Base-by-base conservation (phyloP, 345 rosid genomes). In the Microthlaspi erraticum region DNA sequence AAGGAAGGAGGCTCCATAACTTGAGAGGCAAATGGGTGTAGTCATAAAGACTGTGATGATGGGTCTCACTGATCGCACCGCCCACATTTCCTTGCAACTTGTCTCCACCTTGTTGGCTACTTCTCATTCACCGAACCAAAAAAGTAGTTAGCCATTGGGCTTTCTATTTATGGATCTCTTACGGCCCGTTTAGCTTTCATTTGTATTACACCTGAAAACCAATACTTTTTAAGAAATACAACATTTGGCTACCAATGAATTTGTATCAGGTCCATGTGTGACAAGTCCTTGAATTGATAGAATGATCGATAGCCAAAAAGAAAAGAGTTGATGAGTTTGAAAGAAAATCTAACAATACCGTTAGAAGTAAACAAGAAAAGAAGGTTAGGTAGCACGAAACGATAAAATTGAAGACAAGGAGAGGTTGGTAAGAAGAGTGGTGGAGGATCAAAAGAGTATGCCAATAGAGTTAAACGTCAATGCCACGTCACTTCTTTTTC, bases 341-440 rank as follows among this genome's bases (percentile, higher is more conserved):
- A 50, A 49, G 36, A 64, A 51, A 36, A 19, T 33, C 13, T 68
- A 55, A 19, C 5, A 20, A 39, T 59, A 59, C 33, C 12, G 34
- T 39, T 59, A 23, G 64, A 59, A 41, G 50, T 20, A 36, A 57
- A 5, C 12, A 64, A 29, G 66, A 73, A 41, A 49, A 10, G 73
- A 66, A 67, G 63, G 78, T 53, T 74, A 67, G 78, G 73, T 74
- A 60, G 78, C 68, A 54, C 58, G 19, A 33, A 36, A 34, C 16
- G 19, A 66, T 52, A 57, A 20, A 18, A 50, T 39, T 17, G 2
- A 45, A 53, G 48, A 60, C 29, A 26, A 26, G 4, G 51, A n/a
- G 29, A 53, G 64, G 73, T 68, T 67, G 78, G 78, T 74, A 74
- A 60, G 63, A 68, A 44, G 73, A 67, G 73, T 74, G 78, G 78